Conservation (phyloP, 768 basidiomycete genomes). For the Butyriboletus loyo region DNA sequence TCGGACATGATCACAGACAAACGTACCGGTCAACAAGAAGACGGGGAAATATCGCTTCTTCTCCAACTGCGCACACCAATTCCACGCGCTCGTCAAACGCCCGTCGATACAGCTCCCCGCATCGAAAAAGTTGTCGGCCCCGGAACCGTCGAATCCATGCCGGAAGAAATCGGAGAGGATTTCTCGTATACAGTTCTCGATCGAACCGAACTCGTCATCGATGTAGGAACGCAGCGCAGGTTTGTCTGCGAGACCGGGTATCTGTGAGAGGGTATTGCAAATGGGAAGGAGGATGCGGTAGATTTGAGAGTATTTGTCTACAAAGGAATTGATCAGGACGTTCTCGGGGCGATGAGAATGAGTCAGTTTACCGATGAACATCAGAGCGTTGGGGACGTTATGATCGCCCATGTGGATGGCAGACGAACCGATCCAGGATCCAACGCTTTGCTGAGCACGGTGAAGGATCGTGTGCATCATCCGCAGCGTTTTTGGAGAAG, state of each 20-base stretch:
- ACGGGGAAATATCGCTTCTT: constrained; percentile 83
- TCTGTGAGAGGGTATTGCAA: constrained; percentile 75
- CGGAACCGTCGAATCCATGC: constrained; percentile 86
- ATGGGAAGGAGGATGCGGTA: constrained; percentile 88
- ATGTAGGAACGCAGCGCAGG: constrained; percentile 74
- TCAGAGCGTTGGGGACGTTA: constrained; percentile 57
- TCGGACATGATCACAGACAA: neutral
- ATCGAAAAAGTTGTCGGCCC: constrained; percentile 90
- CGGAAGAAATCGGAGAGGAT: constrained; percentile 83
- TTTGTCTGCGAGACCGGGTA: constrained; percentile 61
- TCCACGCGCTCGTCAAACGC: constrained; percentile 86
- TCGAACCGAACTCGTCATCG: constrained; percentile 78
- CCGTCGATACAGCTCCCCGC: constrained; percentile 85
- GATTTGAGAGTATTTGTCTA: constrained; percentile 87
- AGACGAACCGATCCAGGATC: constrained; percentile 81
- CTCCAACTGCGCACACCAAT: constrained; percentile 84
- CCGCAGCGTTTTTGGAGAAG: constrained; percentile 82
- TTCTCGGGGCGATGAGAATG: neutral
- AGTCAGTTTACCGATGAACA: constrained; percentile 64
- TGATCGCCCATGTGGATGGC: constrained; percentile 91
- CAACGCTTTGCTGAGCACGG: constrained; percentile 77
- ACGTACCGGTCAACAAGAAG: constrained; percentile 68
- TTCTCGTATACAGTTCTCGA: constrained; percentile 63
- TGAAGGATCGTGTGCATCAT: constrained; percentile 88
- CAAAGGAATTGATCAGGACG: neutral